These are phyloP conservation scores for Solanum hybrid DNA, from an alignment of 305 asterid genomes.

Conservation along the genomic window DNA sequence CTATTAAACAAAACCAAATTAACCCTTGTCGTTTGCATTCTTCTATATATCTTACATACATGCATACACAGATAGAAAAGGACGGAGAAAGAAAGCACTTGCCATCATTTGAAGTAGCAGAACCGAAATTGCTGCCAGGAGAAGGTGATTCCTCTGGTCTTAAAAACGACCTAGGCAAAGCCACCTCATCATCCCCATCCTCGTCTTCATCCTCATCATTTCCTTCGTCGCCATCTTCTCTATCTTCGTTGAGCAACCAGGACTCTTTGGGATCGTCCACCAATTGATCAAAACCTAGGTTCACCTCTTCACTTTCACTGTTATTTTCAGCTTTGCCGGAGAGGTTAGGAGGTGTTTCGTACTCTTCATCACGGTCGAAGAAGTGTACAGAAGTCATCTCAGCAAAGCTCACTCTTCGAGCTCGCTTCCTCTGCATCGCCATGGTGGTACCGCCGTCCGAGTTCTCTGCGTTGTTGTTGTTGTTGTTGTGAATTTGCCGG, in stretches of 20 bases:
- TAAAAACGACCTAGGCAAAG: conserved; percentile 42
- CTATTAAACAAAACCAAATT: background rate
- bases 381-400: conserved; percentile 81
- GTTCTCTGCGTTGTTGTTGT: conserved; percentile 17
- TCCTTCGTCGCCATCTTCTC: conserved; percentile 32
- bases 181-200: conserved; percentile 48
- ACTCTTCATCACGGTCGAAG: conserved; percentile 85
- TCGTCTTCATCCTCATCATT: conserved; percentile 31
- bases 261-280: conserved; percentile 26
- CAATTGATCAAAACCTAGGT: conserved; percentile 23
- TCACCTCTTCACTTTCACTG: conserved; percentile 15
- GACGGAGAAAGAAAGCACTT: conserved; percentile 23
- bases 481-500: conserved; percentile 10
- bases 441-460: conserved; percentile 42
- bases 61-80: background rate
- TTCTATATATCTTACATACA: background rate
- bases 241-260: conserved; percentile 7
- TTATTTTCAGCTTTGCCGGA: conserved; percentile 17
- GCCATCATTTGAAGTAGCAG: conserved; percentile 87
- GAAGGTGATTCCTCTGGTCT: conserved; percentile 73
- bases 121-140: conserved; percentile 74
- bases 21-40: background rate
- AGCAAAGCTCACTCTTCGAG: conserved; percentile 96
- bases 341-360: conserved; percentile 38
- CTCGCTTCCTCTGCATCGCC: conserved; percentile 58